Conservation (phyloP, 768 basidiomycete genomes). For the Leucogyrophana mollusca region DNA sequence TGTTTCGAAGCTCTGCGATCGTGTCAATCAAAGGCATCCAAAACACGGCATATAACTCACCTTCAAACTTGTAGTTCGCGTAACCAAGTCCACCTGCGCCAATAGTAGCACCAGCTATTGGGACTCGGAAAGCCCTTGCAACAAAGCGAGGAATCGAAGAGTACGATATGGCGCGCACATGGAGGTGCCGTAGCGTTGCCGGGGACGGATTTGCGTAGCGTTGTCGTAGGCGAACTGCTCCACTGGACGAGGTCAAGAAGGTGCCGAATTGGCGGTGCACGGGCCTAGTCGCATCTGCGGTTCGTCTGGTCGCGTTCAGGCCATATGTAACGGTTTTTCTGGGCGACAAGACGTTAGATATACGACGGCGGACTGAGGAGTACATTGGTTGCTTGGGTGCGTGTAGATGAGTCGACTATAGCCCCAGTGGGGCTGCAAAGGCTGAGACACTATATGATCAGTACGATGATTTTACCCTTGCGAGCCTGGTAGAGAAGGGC, state of each 20-base stretch:
- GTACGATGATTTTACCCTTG: too few species aligned
- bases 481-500: too few species aligned
- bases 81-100: conserved; percentile 92
- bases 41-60: conserved; percentile 39
- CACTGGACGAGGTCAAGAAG: conserved; percentile 42
- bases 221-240: conserved; percentile 43
- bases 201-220: conserved; percentile 44
- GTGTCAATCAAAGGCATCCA: background rate
- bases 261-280: conserved; percentile 60
- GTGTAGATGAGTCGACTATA: too few species aligned
- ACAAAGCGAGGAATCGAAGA: conserved; percentile 87
- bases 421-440: too few species aligned
- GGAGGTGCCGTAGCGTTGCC: conserved; percentile 58
- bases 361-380: conserved; percentile 39
- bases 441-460: too few species aligned
- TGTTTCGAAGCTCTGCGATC: conserved; percentile 65
- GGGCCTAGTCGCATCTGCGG: conserved; percentile 34
- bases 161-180: conserved; percentile 79
- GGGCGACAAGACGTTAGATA: conserved; percentile 26
- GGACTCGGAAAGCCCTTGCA: conserved; percentile 83
- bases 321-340: conserved; percentile 57
- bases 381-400: conserved; percentile 33
- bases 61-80: conserved; percentile 96
- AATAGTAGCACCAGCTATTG: conserved; percentile 83
- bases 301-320: conserved; percentile 40